Evolutionary conservation across 305 asterid species (phyloP).

Genomic region (Fraxinus dipetala): DNA sequence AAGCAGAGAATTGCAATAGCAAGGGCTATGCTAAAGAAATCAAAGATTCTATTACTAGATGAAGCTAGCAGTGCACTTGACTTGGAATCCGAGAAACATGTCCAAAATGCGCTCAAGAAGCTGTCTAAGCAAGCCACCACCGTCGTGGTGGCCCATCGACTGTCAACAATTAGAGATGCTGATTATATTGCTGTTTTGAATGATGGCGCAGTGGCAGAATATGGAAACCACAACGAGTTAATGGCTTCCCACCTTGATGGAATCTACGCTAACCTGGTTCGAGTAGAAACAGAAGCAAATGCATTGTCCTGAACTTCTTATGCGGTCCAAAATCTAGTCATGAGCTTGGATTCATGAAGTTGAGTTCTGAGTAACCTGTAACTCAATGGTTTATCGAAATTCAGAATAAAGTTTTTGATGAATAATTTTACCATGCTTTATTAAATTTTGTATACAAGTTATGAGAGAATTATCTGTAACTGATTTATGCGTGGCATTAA

Average conservation of each 20-base stretch:
- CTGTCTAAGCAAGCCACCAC: slow-evolving; percentile 62
- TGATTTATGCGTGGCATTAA: neutral
- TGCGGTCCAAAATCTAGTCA: neutral
- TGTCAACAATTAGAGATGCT: slow-evolving; percentile 70
- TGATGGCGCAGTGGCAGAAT: slow-evolving; percentile 64
- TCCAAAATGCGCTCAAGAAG: slow-evolving; percentile 64
- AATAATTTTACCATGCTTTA: neutral
- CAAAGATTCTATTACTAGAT: slow-evolving; percentile 61
- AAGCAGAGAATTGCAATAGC: slow-evolving; percentile 90
- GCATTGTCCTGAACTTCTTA: slow-evolving; percentile 25
- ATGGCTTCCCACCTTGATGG: slow-evolving; percentile 53
- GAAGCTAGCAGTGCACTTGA: slow-evolving; percentile 92
- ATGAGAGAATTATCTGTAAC: neutral
- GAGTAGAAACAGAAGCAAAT: slow-evolving; percentile 71
- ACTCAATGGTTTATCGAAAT: neutral
- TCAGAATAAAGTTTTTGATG: neutral
- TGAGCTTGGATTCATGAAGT: neutral
- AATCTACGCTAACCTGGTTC: slow-evolving; percentile 59
- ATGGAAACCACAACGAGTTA: slow-evolving; percentile 64
- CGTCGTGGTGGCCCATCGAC: slow-evolving; percentile 80
- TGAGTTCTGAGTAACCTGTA: neutral
- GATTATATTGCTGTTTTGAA: slow-evolving; percentile 57
- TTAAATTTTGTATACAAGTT: neutral
- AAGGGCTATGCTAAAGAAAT: slow-evolving; percentile 63
- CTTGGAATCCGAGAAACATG: slow-evolving; percentile 74